Evolutionary conservation across 2,329 filamentous ascomycete species (phyloP), one percentile per base, ranked within the genome.

Genomic region (Mariannaea sp.): DNA sequence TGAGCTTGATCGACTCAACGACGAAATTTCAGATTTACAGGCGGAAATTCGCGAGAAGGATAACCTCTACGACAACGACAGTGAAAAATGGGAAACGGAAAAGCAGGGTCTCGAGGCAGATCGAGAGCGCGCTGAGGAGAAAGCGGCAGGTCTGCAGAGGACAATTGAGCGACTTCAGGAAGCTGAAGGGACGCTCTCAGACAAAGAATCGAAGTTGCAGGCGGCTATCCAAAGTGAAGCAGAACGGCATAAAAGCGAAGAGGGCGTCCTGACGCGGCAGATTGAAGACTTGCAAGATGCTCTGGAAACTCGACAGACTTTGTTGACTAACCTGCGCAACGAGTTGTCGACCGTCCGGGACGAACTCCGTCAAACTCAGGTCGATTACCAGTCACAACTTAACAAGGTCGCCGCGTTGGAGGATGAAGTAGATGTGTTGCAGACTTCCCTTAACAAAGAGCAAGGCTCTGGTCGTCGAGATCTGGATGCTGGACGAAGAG

Each of bases 381-480:
- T 86, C 17, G 84, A 87, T 59, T 80, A 84, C 65, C 81, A 84
- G 59, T 69, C 78, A 1, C 77, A 89, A 55, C 76, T 77, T 42
- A 86, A 89, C 59, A 90, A 85, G 68, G 76, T 86, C 2, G 82
- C 88, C 52, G 79, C 80, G 7, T 70, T 92, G 16, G 87, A 92
- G 66, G 88, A 92, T 59, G 89, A 92, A 67, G 78, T 91, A n/a
- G 85, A 90, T 47, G 82, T 90, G 22, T 73, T 92, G 12, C 87
- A 91, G 68, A 64, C 49, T 26, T 68, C 63, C 7, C 39, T 66
- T 20, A 61, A 66, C 32, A 61, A 66, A 24, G 64, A 66, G 44
- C 61, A 65, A 49, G 61, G 61, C 4, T 50, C 60, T 24, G 65
- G 61, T 12, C 81, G 75, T 13, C 71, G 76, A 32, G 77, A 80